A percentile compares a stretch with the other conserved stretches of the same genome.
Conservation (phyloP, 805 yeast genomes). For the Yarrowia sp. region DNA sequence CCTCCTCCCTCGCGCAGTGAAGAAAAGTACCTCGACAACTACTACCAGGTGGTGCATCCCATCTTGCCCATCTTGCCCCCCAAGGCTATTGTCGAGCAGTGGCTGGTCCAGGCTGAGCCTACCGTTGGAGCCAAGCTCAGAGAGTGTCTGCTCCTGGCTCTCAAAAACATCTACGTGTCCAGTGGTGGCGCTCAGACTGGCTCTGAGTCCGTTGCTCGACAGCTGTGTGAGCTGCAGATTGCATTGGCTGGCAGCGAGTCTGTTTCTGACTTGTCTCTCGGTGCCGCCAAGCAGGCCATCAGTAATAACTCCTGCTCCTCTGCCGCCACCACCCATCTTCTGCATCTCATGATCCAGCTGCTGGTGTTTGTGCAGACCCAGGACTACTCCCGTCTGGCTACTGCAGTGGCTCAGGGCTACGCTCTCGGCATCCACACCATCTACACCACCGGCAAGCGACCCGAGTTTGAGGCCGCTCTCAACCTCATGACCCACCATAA, state of each 20-base stretch:
- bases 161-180: conserved; percentile 32
- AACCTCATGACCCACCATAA: conserved; percentile 23
- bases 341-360: conserved; percentile 49
- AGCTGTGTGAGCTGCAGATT: conserved; percentile 34
- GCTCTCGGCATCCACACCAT: conserved; percentile 35
- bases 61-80: conserved; percentile 52
- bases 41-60: conserved; percentile 52
- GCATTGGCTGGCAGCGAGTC: conserved; percentile 32
- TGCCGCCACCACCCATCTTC: conserved; percentile 44
- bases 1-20: conserved; percentile 43
- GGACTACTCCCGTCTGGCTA: conserved; percentile 50
- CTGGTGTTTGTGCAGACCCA: conserved; percentile 49
- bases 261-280: conserved; percentile 16
- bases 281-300: conserved; percentile 35
- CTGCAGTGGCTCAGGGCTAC: conserved; percentile 49
- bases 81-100: conserved; percentile 42
- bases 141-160: conserved; percentile 33
- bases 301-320: conserved; percentile 24
- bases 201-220: conserved; percentile 23
- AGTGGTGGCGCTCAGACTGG: conserved; percentile 35
- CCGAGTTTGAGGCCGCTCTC: conserved; percentile 31
- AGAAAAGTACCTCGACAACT: conserved; percentile 49
- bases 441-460: conserved; percentile 15
- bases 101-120: conserved; percentile 48
- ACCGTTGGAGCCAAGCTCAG: conserved; percentile 44